Base-by-base conservation (phyloP, 164 flowering plant genomes). In the Malania oleifera region DNA sequence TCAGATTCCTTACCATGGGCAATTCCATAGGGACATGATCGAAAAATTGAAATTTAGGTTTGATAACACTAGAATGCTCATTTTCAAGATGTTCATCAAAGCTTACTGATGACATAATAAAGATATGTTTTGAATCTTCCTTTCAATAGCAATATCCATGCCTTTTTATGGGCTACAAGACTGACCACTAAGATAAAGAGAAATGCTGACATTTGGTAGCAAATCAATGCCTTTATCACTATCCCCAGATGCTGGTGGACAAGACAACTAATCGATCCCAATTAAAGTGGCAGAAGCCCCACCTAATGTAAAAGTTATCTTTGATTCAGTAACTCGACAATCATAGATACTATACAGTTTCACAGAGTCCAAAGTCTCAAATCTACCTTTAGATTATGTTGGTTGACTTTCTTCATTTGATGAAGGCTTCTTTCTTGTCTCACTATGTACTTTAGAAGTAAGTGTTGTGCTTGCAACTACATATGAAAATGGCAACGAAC, bases 391-490 rank as follows among this genome's bases (percentile, higher is more conserved):
- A 12, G 49, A 25, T 61, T 67, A 61, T 15, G 38, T 31, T 22
- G 6, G 31, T 2, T 50, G 75, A 75, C 50, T 60, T 34, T 69
- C 87, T 26, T 76, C 80, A 65, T 57, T 54, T 25, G 55, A 34
- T 11, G 54, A 3, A 26, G 49, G 45, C 63, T 58, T 84, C 59
- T 80, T 28, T n/a, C 68, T 75, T 29, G 19, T 38, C 70, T 81
- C 86, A 65, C n/a, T 34, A 41, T 56, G 82, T 59, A 67, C 41
- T 47, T 59, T 43, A 41, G 78, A 59, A 40, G 58, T 20, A 55
- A 62, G 73, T 45, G 48, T 46, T 31, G 73, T 37, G 61, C 66
- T 75, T 45, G 76, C 52, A 69, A 67, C 77, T 23, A 65, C 68
- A 5, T 75, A 57, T 25, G 86, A 71, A 57, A 68, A 62, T 29